These are phyloP conservation scores for Obba rivulosa DNA, from an alignment of 768 basidiomycete genomes.

Conservation along the genomic window DNA sequence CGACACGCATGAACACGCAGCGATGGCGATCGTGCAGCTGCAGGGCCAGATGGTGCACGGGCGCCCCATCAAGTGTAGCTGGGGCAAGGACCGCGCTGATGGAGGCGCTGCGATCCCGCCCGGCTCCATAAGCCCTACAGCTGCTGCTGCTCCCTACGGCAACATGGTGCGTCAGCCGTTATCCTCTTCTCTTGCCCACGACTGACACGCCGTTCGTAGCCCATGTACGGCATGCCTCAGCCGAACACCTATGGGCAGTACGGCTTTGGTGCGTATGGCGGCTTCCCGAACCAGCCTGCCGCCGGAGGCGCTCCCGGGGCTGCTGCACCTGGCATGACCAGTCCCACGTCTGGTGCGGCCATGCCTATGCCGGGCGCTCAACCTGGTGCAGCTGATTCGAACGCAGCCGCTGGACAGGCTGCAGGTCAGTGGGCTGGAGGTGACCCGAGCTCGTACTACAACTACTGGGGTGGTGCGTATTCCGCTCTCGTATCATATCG, in stretches of 20 bases:
- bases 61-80: conserved; percentile 95
- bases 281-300: conserved; percentile 52
- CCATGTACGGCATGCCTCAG: conserved; percentile 89
- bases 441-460: conserved; percentile 73
- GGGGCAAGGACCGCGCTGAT: conserved; percentile 94
- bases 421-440: conserved; percentile 72
- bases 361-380: conserved; percentile 48
- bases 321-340: conserved; percentile 42
- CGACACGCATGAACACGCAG: conserved; percentile 97
- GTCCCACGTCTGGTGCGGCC: conserved; percentile 50
- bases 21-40: conserved; percentile 95
- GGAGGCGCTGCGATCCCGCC: conserved; percentile 49
- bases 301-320: conserved; percentile 43
- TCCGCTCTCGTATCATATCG: not conserved
- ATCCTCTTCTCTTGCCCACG: not conserved
- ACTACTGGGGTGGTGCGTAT: conserved; percentile 77
- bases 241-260: conserved; percentile 75
- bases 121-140: conserved; percentile 53
- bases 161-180: conserved; percentile 61
- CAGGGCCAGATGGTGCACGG: conserved; percentile 98
- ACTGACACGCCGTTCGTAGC: conserved; percentile 34
- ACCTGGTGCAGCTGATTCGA: conserved; percentile 44
- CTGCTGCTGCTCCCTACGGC: conserved; percentile 61
- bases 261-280: conserved; percentile 69
- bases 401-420: conserved; percentile 44